Percentiles rank a stretch among this genome's conserved stretches.
phyloP scores from a whole-genome alignment of 768 basidiomycete genomes.

The Suillus weaverae region DNA sequence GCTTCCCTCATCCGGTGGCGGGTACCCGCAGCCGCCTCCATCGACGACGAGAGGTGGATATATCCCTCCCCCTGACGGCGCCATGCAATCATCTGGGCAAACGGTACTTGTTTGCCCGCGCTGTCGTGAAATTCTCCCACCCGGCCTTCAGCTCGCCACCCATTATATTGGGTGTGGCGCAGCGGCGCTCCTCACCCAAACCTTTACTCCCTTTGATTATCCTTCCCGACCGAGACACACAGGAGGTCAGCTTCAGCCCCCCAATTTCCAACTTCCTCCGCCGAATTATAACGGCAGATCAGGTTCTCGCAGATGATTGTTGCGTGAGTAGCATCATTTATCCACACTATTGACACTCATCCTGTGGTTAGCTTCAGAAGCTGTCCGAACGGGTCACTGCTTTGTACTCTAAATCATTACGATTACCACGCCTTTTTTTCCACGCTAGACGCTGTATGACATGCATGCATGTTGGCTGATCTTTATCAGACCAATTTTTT shows the following conservation, averaged over 20 bases:
- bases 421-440: neutral
- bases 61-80: constrained; percentile 8
- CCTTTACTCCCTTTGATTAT: constrained; percentile 15
- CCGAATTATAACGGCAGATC: neutral
- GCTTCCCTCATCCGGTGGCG: neutral
- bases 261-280: neutral
- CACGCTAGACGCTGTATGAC: neutral
- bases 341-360: neutral
- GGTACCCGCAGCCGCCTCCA: neutral
- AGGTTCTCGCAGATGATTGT: neutral
- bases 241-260: neutral
- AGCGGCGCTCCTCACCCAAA: constrained; percentile 12
- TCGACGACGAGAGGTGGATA: neutral
- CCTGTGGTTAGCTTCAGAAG: neutral
- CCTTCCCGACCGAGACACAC: neutral
- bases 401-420: neutral
- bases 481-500: neutral
- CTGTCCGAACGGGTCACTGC: neutral
- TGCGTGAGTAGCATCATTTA: neutral
- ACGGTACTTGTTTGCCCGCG: constrained; percentile 12
- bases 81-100: neutral
- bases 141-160: constrained; percentile 10
- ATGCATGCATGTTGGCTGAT: neutral
- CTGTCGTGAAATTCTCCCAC: constrained; percentile 12
- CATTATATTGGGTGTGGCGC: constrained; percentile 18